A percentile compares a stretch with the other conserved stretches of the same genome.
These are phyloP conservation scores for Lecanicillium sp. DNA, from an alignment of 2,329 filamentous ascomycete genomes.

Conservation along the genomic window DNA sequence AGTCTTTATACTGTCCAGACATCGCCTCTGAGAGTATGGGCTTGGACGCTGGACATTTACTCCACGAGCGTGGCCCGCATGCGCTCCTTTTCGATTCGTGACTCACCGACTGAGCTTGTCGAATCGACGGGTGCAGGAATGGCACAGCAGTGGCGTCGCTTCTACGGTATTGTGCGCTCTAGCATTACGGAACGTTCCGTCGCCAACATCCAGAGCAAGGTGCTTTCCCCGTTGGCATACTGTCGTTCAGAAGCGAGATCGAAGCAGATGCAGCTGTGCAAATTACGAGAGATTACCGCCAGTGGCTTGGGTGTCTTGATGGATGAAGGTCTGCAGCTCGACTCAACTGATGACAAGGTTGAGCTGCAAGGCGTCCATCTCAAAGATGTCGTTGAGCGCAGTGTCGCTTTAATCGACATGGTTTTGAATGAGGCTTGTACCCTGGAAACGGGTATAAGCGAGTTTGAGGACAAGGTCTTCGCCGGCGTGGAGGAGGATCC, in stretches of 20 bases:
- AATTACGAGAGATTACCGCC: slow-evolving; percentile 70
- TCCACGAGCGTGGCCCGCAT: slow-evolving; percentile 45
- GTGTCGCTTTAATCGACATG: slow-evolving; percentile 77
- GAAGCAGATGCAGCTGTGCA: slow-evolving; percentile 65
- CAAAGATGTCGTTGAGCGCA: slow-evolving; percentile 70
- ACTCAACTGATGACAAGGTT: slow-evolving; percentile 49
- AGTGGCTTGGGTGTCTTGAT: slow-evolving; percentile 81
- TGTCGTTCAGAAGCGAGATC: slow-evolving; percentile 64
- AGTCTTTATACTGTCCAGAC: slow-evolving; percentile 82
- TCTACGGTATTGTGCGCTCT: slow-evolving; percentile 73
- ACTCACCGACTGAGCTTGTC: slow-evolving; percentile 22
- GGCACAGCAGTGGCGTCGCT: slow-evolving; percentile 52
- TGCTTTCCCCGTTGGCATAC: slow-evolving; percentile 71
- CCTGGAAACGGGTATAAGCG: slow-evolving; percentile 51
- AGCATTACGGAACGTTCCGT: slow-evolving; percentile 67
- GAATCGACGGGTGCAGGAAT: slow-evolving; percentile 29
- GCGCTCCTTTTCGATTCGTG: slow-evolving; percentile 21
- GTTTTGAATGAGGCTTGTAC: slow-evolving; percentile 65
- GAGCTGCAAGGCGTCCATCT: slow-evolving; percentile 42
- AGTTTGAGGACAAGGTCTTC: slow-evolving; percentile 60
- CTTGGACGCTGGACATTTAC: slow-evolving; percentile 64
- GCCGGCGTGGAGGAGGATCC: slow-evolving; percentile 53
- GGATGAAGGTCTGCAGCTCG: slow-evolving; percentile 71
- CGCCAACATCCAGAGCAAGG: slow-evolving; percentile 58
- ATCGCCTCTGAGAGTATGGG: slow-evolving; percentile 66